Conservation (phyloP, 305 asterid genomes). For the Stenogyne calaminthoides region DNA sequence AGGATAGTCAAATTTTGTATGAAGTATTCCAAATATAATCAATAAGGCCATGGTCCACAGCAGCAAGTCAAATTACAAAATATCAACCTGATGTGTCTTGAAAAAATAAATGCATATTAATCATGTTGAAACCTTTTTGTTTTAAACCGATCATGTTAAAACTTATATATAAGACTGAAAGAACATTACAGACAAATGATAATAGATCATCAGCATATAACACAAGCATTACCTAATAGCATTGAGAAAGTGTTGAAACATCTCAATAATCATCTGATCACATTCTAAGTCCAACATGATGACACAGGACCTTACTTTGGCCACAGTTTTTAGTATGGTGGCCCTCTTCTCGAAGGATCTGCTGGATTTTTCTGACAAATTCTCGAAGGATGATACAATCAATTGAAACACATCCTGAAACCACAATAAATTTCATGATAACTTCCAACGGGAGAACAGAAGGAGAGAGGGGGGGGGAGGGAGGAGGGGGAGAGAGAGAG, state of each 20-base stretch:
- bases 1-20: neutral
- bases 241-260: slow-evolving; percentile 80
- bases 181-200: slow-evolving; percentile 13
- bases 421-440: slow-evolving; percentile 35
- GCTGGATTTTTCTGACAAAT: slow-evolving; percentile 64
- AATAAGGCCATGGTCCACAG: neutral
- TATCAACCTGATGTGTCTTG: slow-evolving; percentile 6
- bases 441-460: slow-evolving; percentile 9
- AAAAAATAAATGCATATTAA: neutral
- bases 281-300: slow-evolving; percentile 98
- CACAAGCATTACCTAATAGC: slow-evolving; percentile 61
- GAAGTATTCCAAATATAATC: neutral
- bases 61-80: neutral
- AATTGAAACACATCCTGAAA: slow-evolving; percentile 85
- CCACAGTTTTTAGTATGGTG: slow-evolving; percentile 82
- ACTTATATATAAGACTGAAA: neutral
- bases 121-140: neutral
- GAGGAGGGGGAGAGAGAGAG: slow-evolving; percentile 1
- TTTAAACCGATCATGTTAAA: neutral
- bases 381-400: slow-evolving; percentile 85
- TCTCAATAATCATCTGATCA: slow-evolving; percentile 75
- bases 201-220: slow-evolving; percentile 5
- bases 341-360: slow-evolving; percentile 74
- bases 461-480: too few relatives aligned
- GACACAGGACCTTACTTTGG: slow-evolving; percentile 89